phyloP scores from a whole-genome alignment of 805 yeast species.

The Metschnikowia sp. region DNA sequence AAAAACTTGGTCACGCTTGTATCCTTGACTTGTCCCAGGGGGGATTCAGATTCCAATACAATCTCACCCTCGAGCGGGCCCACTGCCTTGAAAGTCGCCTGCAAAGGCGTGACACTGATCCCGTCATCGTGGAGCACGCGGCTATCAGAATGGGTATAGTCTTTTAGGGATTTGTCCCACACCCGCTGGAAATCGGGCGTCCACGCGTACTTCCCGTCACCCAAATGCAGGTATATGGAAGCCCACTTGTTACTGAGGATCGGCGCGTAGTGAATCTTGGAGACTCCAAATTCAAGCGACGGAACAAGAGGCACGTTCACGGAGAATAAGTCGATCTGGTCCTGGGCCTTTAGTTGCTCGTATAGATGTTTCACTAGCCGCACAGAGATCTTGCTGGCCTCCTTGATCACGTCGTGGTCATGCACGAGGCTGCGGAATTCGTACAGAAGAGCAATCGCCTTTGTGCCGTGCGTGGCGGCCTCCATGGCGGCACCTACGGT shows the following conservation, averaged over 20 bases:
- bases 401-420: constrained; percentile 46
- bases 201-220: constrained; percentile 60
- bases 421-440: constrained; percentile 64
- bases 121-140: constrained; percentile 62
- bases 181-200: constrained; percentile 74
- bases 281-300: constrained; percentile 46
- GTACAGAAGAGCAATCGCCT: constrained; percentile 78
- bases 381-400: constrained; percentile 69
- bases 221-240: constrained; percentile 47
- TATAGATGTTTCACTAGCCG: constrained; percentile 58
- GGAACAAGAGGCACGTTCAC: constrained; percentile 77
- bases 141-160: constrained; percentile 58
- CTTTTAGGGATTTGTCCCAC: constrained; percentile 45
- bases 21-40: neutral
- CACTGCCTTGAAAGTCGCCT: constrained; percentile 65
- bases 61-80: constrained; percentile 56
- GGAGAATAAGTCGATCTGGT: constrained; percentile 66
- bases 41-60: constrained; percentile 25
- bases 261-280: constrained; percentile 72
- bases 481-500: constrained; percentile 98
- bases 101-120: constrained; percentile 53
- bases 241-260: constrained; percentile 80
- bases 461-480: constrained; percentile 69
- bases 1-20: constrained; percentile 13
- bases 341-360: constrained; percentile 49